Percentiles rank a stretch among this genome's conserved stretches.
These are phyloP conservation scores for Xylaria hypoxylon DNA, from an alignment of 2,329 filamentous ascomycete genomes.

Conservation along the genomic window DNA sequence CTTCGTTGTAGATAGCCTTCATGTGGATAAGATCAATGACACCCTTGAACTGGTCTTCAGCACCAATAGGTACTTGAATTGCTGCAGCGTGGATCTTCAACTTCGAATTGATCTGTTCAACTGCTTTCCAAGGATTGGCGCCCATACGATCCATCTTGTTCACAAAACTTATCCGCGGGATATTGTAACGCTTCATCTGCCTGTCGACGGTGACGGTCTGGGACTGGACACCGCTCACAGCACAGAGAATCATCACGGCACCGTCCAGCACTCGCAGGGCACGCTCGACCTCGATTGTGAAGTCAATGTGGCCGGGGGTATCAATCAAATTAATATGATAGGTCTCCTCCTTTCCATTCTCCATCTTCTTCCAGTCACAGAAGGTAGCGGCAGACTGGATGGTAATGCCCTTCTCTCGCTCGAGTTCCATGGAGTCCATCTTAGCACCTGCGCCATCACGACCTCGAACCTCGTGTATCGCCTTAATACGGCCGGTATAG, in stretches of 20 bases:
- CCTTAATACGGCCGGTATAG: slow-evolving; percentile 96
- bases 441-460: slow-evolving; percentile 96
- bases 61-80: slow-evolving; percentile 92
- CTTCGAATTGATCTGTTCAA: slow-evolving; percentile 98
- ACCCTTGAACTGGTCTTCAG: slow-evolving; percentile 90
- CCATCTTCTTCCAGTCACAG: slow-evolving; percentile 93
- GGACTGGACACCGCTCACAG: slow-evolving; percentile 95
- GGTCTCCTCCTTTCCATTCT: slow-evolving; percentile 84
- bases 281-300: slow-evolving; percentile 98
- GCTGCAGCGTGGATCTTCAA: slow-evolving; percentile 93
- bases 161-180: slow-evolving; percentile 94
- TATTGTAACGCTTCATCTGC: slow-evolving; percentile 98
- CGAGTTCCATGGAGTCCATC: slow-evolving; percentile 99
- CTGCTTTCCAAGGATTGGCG: slow-evolving; percentile 95
- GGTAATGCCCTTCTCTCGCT: slow-evolving; percentile 98
- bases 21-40: slow-evolving; percentile 93
- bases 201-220: slow-evolving; percentile 98
- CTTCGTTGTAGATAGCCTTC: slow-evolving; percentile 94
- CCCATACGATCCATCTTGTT: slow-evolving; percentile 99
- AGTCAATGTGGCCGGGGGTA: slow-evolving; percentile 98
- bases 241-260: slow-evolving; percentile 98
- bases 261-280: slow-evolving; percentile 94
- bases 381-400: slow-evolving; percentile 99
- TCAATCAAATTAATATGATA: slow-evolving; percentile 99
- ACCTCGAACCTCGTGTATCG: slow-evolving; percentile 96